Conservation (phyloP, 768 basidiomycete genomes). For the Russula brevipes region DNA sequence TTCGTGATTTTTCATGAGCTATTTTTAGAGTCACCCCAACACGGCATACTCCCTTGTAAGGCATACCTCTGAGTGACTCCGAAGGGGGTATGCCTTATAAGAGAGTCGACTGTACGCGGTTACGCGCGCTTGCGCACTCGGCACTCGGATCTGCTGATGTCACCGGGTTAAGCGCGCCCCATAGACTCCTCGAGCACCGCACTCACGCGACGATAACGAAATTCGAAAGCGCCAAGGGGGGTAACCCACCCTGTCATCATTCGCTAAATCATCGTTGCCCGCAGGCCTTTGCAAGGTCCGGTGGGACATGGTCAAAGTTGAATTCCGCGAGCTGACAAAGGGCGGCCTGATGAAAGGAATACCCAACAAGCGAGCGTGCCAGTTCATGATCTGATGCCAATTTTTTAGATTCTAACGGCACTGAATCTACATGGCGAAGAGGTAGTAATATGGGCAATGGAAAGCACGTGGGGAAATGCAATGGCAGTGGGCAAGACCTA, state of each 20-base stretch:
- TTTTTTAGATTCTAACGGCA: conserved; percentile 4
- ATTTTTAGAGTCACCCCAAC: too few species aligned
- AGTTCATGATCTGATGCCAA: conserved; percentile 1
- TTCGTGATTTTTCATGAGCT: too few species aligned
- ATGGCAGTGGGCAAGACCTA: background rate
- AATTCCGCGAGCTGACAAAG: background rate
- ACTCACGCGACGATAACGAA: background rate
- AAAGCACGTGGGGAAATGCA: conserved; percentile 6
- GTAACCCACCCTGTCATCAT: background rate
- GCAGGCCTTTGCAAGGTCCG: conserved; percentile 9
- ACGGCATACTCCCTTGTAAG: too few species aligned
- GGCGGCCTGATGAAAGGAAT: background rate
- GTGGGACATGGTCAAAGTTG: background rate
- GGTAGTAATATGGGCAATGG: conserved; percentile 14
- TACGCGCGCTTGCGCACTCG: too few species aligned
- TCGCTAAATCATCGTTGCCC: background rate
- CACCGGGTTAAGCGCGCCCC: background rate
- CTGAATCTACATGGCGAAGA: conserved; percentile 4
- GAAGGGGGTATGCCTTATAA: too few species aligned
- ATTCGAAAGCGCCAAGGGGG: background rate
- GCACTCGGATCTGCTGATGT: background rate
- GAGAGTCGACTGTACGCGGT: too few species aligned
- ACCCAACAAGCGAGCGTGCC: background rate
- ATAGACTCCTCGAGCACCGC: background rate
- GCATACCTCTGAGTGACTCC: too few species aligned